phyloP scores from a whole-genome alignment of 768 basidiomycete genomes.

The Xerocomus potaroensis region DNA sequence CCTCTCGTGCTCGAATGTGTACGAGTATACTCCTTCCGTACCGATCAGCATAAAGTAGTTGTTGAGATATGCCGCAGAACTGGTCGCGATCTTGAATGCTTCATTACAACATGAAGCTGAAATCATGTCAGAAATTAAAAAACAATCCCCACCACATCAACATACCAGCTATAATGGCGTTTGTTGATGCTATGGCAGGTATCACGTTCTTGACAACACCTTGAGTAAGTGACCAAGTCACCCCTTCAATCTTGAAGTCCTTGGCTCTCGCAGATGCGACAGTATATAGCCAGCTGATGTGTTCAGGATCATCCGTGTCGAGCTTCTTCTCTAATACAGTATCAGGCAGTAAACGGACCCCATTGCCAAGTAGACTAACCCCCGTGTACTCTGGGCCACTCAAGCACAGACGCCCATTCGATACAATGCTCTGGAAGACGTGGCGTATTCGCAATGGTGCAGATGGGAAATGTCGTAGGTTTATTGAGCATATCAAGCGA shows the following conservation, averaged over 20 bases:
- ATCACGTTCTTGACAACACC: constrained; percentile 99
- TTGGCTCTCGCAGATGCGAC: constrained; percentile 78
- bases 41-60: constrained; percentile 99
- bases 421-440: constrained; percentile 98
- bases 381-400: constrained; percentile 94
- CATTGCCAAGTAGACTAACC: constrained; percentile 42
- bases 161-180: constrained; percentile 93
- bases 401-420: constrained; percentile 98
- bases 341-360: constrained; percentile 1
- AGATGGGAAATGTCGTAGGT: constrained; percentile 94
- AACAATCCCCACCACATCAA: background rate
- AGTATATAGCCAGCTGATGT: constrained; percentile 91
- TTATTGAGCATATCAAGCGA: constrained; percentile 98
- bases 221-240: constrained; percentile 96
- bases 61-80: constrained; percentile 88
- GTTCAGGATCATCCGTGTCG: constrained; percentile 96
- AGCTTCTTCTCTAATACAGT: constrained; percentile 71
- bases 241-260: constrained; percentile 96
- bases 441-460: constrained; percentile 98
- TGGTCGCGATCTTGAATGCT: constrained; percentile 98
- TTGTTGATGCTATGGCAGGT: constrained; percentile 97
- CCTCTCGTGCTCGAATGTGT: constrained; percentile 94
- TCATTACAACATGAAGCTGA: constrained; percentile 96
- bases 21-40: constrained; percentile 94
- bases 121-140: constrained; percentile 2